These are phyloP conservation scores for Arthrobotrys iridis DNA, from an alignment of 2,329 filamentous ascomycete genomes.

Conservation along the genomic window DNA sequence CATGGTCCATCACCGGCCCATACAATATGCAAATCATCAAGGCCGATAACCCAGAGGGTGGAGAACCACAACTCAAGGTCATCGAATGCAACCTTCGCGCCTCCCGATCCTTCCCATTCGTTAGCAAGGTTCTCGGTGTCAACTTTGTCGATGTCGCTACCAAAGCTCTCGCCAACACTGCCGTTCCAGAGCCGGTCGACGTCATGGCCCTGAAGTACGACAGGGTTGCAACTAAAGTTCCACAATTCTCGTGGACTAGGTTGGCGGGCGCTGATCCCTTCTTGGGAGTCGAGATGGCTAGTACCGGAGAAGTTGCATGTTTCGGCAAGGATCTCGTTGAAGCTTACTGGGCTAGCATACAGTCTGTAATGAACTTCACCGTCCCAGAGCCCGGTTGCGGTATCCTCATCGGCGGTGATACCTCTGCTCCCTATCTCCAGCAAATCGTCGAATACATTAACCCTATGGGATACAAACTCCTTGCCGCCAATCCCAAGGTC, in stretches of 20 bases:
- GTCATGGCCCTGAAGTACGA: constrained; percentile 89
- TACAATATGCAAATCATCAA: constrained; percentile 99
- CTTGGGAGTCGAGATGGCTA: constrained; percentile 96
- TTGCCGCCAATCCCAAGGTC: constrained; percentile 80
- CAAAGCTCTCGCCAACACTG: constrained; percentile 84
- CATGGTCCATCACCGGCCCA: constrained; percentile 95
- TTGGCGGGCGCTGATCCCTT: constrained; percentile 96
- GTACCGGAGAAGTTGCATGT: constrained; percentile 97
- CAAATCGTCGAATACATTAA: constrained; percentile 85
- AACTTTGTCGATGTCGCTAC: constrained; percentile 98
- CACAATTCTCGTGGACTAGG: constrained; percentile 98
- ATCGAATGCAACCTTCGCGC: constrained; percentile 98
- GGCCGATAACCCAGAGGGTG: constrained; percentile 78
- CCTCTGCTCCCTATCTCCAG: constrained; percentile 75
- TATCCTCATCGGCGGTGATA: constrained; percentile 90
- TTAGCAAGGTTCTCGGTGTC: constrained; percentile 92
- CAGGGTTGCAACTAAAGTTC: constrained; percentile 96
- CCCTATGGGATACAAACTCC: constrained; percentile 94
- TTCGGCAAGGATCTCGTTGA: constrained; percentile 96
- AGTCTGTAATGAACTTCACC: constrained; percentile 99
- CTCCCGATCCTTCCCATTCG: constrained; percentile 97
- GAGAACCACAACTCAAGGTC: constrained; percentile 83
- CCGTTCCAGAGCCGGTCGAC: constrained; percentile 85
- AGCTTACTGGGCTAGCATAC: constrained; percentile 95
- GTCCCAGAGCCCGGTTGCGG: constrained; percentile 93